Evolutionary conservation across 169 alveolate species (phyloP).

Genomic region (Eimeria acervulina): DNA sequence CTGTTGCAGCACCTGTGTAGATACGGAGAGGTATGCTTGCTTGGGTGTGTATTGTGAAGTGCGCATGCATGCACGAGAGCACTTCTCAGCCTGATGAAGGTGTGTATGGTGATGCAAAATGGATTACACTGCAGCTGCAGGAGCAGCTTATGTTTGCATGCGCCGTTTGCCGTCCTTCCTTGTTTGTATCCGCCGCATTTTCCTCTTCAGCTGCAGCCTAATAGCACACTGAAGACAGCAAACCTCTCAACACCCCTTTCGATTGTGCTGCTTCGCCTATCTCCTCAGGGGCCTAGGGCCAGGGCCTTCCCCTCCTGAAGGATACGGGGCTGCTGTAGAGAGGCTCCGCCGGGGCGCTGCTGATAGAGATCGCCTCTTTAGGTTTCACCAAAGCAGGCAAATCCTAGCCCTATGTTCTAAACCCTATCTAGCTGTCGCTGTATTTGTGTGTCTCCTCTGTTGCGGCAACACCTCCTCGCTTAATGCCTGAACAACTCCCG

Average conservation of each 20-base stretch:
- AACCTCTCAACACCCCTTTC: neutral
- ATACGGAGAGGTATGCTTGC: neutral
- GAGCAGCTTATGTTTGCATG: neutral
- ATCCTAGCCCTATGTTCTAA: neutral
- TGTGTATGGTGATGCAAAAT: neutral
- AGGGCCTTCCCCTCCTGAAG: constrained; percentile 53
- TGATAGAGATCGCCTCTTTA: constrained; percentile 64
- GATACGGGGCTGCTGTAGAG: constrained; percentile 46
- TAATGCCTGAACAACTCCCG: neutral
- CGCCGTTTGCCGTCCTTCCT: neutral
- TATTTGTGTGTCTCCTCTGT: neutral
- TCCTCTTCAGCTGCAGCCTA: neutral
- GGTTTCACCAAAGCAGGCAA: constrained; percentile 63
- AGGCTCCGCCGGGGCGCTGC: constrained; percentile 71
- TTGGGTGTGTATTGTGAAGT: neutral
- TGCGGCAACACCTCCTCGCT: neutral
- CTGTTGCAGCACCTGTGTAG: neutral
- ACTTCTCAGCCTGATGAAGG: neutral
- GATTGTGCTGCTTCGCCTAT: constrained; percentile 25
- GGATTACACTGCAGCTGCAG: neutral
- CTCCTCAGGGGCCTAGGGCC: constrained; percentile 35
- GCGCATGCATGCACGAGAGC: neutral
- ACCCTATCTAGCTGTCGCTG: neutral
- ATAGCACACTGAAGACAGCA: neutral
- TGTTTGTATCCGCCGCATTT: neutral